These are phyloP conservation scores for Diospyros lotus DNA, from an alignment of 148 eudicot species.

Conservation along the genomic window DNA sequence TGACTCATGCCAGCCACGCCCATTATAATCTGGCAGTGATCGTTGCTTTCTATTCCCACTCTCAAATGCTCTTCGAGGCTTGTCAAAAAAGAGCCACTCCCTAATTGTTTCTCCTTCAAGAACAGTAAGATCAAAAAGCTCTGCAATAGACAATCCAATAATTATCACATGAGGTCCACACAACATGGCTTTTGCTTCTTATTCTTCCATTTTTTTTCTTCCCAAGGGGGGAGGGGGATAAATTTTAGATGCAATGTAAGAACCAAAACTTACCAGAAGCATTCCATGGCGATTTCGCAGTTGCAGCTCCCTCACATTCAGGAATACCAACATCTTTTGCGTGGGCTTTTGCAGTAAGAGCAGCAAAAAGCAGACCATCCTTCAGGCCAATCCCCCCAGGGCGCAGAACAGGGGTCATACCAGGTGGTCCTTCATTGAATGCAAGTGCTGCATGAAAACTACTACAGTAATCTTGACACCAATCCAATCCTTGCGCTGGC, in stretches of 20 bases:
- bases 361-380: conserved; percentile 79
- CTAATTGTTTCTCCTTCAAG: conserved; percentile 85
- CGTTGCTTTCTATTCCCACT: conserved; percentile 95
- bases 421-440: conserved; percentile 81
- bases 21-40: conserved; percentile 91
- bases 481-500: conserved; percentile 78
- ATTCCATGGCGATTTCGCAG: conserved; percentile 97
- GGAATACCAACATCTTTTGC: conserved; percentile 94
- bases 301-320: conserved; percentile 97
- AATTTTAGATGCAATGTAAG: neutral
- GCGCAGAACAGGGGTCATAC: conserved; percentile 81
- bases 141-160: conserved; percentile 36
- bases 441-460: conserved; percentile 75
- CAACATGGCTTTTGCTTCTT: neutral
- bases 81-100: conserved; percentile 98
- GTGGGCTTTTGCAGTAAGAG: conserved; percentile 78
- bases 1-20: conserved; percentile 99
- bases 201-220: neutral
- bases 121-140: conserved; percentile 80
- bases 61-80: conserved; percentile 98
- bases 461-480: conserved; percentile 89
- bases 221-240: neutral
- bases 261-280: conserved; percentile 62
- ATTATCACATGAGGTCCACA: neutral
- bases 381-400: conserved; percentile 94